A percentile compares a stretch with the other conserved stretches of the same genome.
Evolutionary conservation across 768 basidiomycete genomes (phyloP).

Genomic region (Pisolithus microcarpus): DNA sequence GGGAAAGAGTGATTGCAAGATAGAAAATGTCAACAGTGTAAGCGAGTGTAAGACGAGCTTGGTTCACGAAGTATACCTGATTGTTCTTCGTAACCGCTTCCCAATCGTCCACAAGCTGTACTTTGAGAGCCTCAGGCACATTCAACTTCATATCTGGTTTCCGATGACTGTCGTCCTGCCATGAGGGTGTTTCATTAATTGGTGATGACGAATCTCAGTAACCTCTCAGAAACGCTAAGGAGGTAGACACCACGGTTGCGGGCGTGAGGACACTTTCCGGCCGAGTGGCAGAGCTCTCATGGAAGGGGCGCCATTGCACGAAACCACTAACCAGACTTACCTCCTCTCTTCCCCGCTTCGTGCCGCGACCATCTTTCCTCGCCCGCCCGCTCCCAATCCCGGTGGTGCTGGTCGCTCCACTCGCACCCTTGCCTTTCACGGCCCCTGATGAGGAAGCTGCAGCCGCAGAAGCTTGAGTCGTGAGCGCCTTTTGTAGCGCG

Average conservation of each 20-base stretch:
- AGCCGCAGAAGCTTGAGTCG: conserved; percentile 36
- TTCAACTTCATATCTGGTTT: conserved; percentile 86
- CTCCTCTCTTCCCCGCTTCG: conserved; percentile 71
- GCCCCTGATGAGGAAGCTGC: conserved; percentile 30
- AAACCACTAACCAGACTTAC: conserved; percentile 29
- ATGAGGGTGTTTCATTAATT: not conserved
- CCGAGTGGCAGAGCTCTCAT: not conserved
- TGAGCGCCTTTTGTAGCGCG: conserved; percentile 65
- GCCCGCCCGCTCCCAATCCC: conserved; percentile 24
- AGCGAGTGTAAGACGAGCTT: too few species aligned
- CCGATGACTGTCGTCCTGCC: conserved; percentile 66
- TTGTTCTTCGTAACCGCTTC: conserved; percentile 93
- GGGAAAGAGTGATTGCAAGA: not conserved
- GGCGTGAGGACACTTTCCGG: too few species aligned
- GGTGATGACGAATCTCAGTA: not conserved
- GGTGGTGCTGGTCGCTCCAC: conserved; percentile 12
- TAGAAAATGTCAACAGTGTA: too few species aligned
- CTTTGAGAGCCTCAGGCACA: conserved; percentile 86
- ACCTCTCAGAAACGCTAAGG: too few species aligned
- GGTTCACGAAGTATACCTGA: conserved; percentile 45
- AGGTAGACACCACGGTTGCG: too few species aligned
- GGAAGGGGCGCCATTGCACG: not conserved
- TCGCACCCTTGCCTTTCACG: conserved; percentile 17
- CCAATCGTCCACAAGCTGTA: conserved; percentile 93
- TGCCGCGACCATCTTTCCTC: conserved; percentile 60